Evolutionary conservation across 345 rosid genomes (phyloP).

Genomic region (Salix udensis): DNA sequence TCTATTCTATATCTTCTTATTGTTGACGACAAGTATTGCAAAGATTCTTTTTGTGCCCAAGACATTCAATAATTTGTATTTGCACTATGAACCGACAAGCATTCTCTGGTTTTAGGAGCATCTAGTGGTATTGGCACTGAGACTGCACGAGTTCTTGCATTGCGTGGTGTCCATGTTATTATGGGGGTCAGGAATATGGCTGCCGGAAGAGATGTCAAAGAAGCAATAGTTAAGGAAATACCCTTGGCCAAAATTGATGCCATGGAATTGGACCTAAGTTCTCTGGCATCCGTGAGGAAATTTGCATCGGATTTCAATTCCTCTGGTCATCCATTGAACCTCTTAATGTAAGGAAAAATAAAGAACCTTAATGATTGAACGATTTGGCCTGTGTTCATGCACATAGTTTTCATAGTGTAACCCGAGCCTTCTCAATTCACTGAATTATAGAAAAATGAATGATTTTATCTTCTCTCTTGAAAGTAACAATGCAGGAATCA

Average conservation of each 20-base stretch:
- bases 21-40: not conserved
- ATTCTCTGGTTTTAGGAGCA: constrained; percentile 43
- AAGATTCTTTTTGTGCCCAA: not conserved
- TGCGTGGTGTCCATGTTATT: constrained; percentile 27
- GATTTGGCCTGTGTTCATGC: not conserved
- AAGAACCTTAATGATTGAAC: not conserved
- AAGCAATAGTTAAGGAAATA: constrained; percentile 26
- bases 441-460: not conserved
- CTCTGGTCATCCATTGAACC: constrained; percentile 33
- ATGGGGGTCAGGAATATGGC: constrained; percentile 33
- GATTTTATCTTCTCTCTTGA: constrained; percentile 7
- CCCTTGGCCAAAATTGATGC: constrained; percentile 25
- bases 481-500: constrained; percentile 39
- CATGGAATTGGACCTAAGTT: constrained; percentile 42
- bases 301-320: constrained; percentile 31
- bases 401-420: not conserved
- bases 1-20: not conserved
- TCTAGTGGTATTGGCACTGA: constrained; percentile 75
- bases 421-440: not conserved
- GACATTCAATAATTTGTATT: not conserved
- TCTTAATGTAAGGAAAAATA: constrained; percentile 40
- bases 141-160: constrained; percentile 46
- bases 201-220: constrained; percentile 30
- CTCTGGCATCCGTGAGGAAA: constrained; percentile 35
- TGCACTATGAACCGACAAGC: not conserved